Evolutionary conservation across 345 rosid genomes (phyloP).

Genomic region (Dipteronia dyeriana): DNA sequence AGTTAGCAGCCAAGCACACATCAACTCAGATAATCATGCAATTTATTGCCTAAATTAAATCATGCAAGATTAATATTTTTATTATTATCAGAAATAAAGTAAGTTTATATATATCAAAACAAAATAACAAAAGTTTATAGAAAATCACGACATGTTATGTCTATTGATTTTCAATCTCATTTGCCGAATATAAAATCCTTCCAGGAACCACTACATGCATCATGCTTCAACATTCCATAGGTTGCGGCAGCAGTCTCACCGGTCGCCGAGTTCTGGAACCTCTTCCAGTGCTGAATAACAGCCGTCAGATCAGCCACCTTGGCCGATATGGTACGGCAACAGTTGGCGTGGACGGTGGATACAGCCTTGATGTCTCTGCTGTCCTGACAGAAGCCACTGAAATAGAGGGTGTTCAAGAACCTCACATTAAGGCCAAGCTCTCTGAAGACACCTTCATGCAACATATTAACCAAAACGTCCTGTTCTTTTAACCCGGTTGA

Average conservation of each 20-base stretch:
- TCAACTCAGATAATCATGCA: too few relatives aligned
- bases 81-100: too few relatives aligned
- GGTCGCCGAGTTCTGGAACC: constrained; percentile 12
- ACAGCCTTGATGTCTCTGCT: constrained; percentile 33
- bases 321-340: constrained; percentile 45
- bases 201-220: neutral
- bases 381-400: constrained; percentile 45
- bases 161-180: neutral
- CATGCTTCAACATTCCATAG: neutral
- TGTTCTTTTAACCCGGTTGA: constrained; percentile 37
- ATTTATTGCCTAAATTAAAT: too few relatives aligned
- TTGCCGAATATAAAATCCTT: neutral
- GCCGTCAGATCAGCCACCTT: constrained; percentile 33
- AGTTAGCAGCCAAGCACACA: too few relatives aligned
- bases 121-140: too few relatives aligned
- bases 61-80: too few relatives aligned
- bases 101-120: neutral
- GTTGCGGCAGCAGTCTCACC: neutral
- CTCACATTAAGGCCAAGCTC: constrained; percentile 29
- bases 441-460: constrained; percentile 23
- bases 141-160: neutral
- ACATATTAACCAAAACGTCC: constrained; percentile 33
- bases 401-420: constrained; percentile 39
- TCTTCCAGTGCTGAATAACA: constrained; percentile 39
- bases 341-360: constrained; percentile 45